Evolutionary conservation across 495 filamentous ascomycete species (phyloP).

Genomic region (Penicillium steckii): DNA sequence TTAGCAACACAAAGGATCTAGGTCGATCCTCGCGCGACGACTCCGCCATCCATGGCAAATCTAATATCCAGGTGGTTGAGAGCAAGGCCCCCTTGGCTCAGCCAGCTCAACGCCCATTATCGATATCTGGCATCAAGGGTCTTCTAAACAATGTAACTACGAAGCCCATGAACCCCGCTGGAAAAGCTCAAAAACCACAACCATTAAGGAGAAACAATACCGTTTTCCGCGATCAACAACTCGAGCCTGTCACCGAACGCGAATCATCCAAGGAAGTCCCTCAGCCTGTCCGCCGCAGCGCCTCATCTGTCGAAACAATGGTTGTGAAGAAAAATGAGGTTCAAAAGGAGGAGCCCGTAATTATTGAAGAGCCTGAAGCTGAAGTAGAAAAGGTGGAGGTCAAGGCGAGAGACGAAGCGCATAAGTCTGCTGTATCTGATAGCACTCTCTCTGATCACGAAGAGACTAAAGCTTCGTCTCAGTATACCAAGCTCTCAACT

Average conservation of each 20-base stretch:
- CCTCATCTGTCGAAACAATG: conserved; percentile 9
- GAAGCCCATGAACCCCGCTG: conserved; percentile 33
- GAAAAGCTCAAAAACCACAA: conserved; percentile 39
- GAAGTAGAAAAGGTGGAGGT: not conserved
- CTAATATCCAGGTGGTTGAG: conserved; percentile 34
- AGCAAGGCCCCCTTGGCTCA: conserved; percentile 53
- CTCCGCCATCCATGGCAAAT: conserved; percentile 46
- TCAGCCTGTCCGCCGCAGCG: conserved; percentile 16
- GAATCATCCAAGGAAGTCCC: conserved; percentile 41
- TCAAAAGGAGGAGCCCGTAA: not conserved
- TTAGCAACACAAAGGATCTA: conserved; percentile 67
- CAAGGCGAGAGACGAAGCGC: not conserved
- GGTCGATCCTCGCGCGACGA: conserved; percentile 53
- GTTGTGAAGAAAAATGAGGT: not conserved
- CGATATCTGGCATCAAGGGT: conserved; percentile 45
- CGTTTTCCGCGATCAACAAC: conserved; percentile 65
- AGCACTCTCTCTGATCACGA: conserved; percentile 13
- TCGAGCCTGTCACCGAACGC: conserved; percentile 33
- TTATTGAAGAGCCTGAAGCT: not conserved
- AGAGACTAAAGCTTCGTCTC: conserved; percentile 12
- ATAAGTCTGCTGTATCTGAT: conserved; percentile 9
- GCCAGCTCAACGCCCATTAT: conserved; percentile 64
- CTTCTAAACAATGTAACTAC: conserved; percentile 42
- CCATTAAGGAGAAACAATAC: conserved; percentile 57
- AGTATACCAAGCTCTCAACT: conserved; percentile 7